These are phyloP conservation scores for Thoreauomyces humboldtii DNA, from an alignment of 192 early-diverging fungal genomes.

Conservation along the genomic window DNA sequence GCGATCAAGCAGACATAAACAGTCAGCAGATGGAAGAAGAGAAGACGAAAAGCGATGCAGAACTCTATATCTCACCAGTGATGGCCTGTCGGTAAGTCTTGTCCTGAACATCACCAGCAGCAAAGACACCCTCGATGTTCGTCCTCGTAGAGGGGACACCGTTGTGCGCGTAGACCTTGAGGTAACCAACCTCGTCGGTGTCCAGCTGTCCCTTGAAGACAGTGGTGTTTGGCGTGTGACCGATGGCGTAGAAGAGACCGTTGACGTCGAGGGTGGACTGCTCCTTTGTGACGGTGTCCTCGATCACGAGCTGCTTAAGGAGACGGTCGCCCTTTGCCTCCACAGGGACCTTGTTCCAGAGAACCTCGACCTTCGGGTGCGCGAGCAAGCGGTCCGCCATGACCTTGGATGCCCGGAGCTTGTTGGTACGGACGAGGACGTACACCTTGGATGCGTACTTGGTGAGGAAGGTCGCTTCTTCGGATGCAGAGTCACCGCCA, in stretches of 20 bases:
- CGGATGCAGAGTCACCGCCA: slow-evolving; percentile 88
- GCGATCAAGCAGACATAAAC: too few relatives aligned
- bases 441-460: slow-evolving; percentile 92
- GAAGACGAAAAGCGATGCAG: too few relatives aligned
- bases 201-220: slow-evolving; percentile 70
- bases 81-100: slow-evolving; percentile 92
- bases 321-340: slow-evolving; percentile 81
- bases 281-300: slow-evolving; percentile 68
- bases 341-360: slow-evolving; percentile 80
- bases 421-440: slow-evolving; percentile 86
- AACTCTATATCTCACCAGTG: too few relatives aligned
- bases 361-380: slow-evolving; percentile 84
- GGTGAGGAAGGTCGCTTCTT: slow-evolving; percentile 93
- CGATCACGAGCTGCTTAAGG: slow-evolving; percentile 66
- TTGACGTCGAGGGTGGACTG: slow-evolving; percentile 65
- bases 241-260: slow-evolving; percentile 97
- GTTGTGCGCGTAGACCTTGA: slow-evolving; percentile 62
- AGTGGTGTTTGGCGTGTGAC: slow-evolving; percentile 80
- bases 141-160: slow-evolving; percentile 55
- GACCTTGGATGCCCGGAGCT: slow-evolving; percentile 90
- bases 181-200: slow-evolving; percentile 85
- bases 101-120: slow-evolving; percentile 96
- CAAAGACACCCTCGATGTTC: slow-evolving; percentile 86
- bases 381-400: slow-evolving; percentile 83
- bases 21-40: too few relatives aligned